Base-by-base conservation (phyloP, 805 yeast species). In the Suhomyces faveliae region DNA sequence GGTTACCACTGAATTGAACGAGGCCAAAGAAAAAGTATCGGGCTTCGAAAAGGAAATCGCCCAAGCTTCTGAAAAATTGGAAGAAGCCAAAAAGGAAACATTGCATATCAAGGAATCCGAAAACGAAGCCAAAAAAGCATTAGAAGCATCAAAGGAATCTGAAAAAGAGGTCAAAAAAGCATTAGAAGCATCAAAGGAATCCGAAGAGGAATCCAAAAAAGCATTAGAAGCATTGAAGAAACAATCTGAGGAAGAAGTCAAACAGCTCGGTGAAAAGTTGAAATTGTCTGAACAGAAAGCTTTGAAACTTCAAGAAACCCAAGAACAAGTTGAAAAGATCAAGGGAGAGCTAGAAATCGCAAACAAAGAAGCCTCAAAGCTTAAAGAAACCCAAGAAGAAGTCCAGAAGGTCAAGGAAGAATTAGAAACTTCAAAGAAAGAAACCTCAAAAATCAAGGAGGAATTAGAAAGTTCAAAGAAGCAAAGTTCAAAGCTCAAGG, bases 1-100 rank as follows among this genome's bases (percentile, higher is more conserved):
- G 24, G 21, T 22, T 0, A 23, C 29, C 10, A 24, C 20, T 39
- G 37, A 42, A 41, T 11, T 40, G 15, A 35, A 24, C 10, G 39
- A 41, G n/a, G 17, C 29, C 6, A 15, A 24, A 35, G 12, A 21
- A 2, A 17, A 42, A 40, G 45, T 35, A 30, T 24, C 52, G 49
- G n/a, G 48, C 33, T 24, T 39, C 42, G 10, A 43, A 42, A 27
- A 49, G 42, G 42, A 27, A 42, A 22, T 12, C 12, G 40, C 22
- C 15, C 30, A 23, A n/a, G 17, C 19, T 15, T n/a, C 19, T 19
- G 24, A 23, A 10, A 24, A 13, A 25, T 20, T 11, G 7, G 38
- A n/a, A 12, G 44, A 29, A 20, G 44, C 43, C 44, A 41, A 15
- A 8, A n/a, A 15, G 10, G 44, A 27, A 17, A 13, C 25, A 30